Conservation (phyloP, 2,329 filamentous ascomycete genomes). For the Trichothecium sympodiale region DNA sequence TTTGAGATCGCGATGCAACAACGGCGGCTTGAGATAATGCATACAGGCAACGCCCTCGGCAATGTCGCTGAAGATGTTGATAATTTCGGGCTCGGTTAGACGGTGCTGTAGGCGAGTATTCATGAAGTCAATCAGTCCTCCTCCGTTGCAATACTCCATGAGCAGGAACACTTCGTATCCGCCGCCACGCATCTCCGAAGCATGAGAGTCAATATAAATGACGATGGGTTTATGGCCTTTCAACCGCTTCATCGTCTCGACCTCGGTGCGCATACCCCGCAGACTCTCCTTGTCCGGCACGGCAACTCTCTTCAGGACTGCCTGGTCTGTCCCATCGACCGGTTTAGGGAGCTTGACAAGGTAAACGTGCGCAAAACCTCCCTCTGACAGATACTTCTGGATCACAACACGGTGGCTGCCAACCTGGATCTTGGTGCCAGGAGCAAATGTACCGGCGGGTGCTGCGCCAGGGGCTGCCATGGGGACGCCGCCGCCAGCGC, state of each 20-base stretch:
- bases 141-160: conserved; percentile 95
- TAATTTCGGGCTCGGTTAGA: conserved; percentile 91
- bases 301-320: conserved; percentile 87
- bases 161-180: conserved; percentile 97
- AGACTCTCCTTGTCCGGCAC: conserved; percentile 92
- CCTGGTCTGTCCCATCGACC: conserved; percentile 66
- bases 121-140: conserved; percentile 98
- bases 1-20: conserved; percentile 91
- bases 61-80: conserved; percentile 93
- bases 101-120: conserved; percentile 95
- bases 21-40: conserved; percentile 92
- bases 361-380: conserved; percentile 97
- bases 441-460: conserved; percentile 78
- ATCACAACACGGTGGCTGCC: conserved; percentile 87
- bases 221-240: conserved; percentile 95
- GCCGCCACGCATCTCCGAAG: conserved; percentile 81
- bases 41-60: conserved; percentile 95
- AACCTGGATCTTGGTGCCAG: conserved; percentile 94
- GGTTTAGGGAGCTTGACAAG: conserved; percentile 76
- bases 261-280: conserved; percentile 93
- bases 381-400: conserved; percentile 95
- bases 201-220: conserved; percentile 96
- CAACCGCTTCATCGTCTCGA: conserved; percentile 99
- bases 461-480: conserved; percentile 29
- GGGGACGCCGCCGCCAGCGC: conserved; percentile 28